Base-by-base conservation (phyloP, 116 monocot genomes). In the Papilionanthe hybrid region DNA sequence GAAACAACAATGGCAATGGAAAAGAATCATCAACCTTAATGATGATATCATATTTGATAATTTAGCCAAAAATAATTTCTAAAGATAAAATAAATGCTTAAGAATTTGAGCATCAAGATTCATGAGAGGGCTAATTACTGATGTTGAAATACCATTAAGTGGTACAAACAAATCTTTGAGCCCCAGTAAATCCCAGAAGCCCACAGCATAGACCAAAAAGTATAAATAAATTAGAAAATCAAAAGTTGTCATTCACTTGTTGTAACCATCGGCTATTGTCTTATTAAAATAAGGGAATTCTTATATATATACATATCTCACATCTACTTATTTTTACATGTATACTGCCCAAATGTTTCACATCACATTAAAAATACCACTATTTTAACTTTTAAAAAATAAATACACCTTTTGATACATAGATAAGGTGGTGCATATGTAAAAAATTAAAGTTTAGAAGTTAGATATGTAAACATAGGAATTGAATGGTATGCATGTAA, bases 61-160 rank as follows among this genome's bases (percentile, higher is more conserved):
- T 69, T 32, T 69, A 69, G 9, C 69, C 4, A 18, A 13, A 32
- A 29, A 32, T 37, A 41, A 17, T 32, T 32, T 69, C 37, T 15
- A 12, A 69, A 69, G 32, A 69, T 69, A 15, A 5, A n/a, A 67
- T 9, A 67, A 27, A 27, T 27, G 1, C 28, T 5, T 67, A n/a
- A 67, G 28, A 67, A 67, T 56, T 15, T 20, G 63, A 69, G 69
- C 27, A 68, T 69, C 13, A 69, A 37, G 69, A 69, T 17, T 69
- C 11, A 29, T 69, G 69, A 69, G 4, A 69, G 37, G 15, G 69
- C 15, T 69, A 0, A 67, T 67, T 27, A 37, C 17, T 15, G 32
- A 5, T 69, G 2, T 30, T 32, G 15, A 69, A 69, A 32, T 15
- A 69, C 17, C 12, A 69, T 69, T 0, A 15, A 69, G 2, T 69